Percentiles rank a stretch among this genome's conserved stretches.
Evolutionary conservation across 2,329 filamentous ascomycete species (phyloP).

Genomic region (Epichloe baconii): DNA sequence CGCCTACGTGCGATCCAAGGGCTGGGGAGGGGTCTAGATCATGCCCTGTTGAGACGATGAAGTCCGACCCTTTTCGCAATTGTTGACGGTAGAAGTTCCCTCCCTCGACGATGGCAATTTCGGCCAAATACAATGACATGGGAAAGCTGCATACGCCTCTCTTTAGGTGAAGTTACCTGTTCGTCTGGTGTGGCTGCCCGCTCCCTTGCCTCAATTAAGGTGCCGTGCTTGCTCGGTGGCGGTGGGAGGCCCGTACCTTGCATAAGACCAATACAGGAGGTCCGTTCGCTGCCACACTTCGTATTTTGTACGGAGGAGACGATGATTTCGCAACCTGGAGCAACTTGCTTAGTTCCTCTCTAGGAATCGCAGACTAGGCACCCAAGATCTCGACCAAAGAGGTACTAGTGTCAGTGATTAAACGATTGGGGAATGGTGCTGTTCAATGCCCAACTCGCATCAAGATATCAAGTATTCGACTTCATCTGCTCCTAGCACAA

Average conservation of each 20-base stretch:
- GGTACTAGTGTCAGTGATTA: no score
- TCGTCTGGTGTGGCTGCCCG: slow-evolving; percentile 1
- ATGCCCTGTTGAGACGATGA: no score
- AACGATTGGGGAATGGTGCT: no score
- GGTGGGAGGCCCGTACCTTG: background rate
- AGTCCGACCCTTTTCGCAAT: no score
- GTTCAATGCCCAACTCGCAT: no score
- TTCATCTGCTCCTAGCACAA: background rate
- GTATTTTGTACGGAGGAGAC: background rate
- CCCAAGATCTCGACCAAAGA: no score
- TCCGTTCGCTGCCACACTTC: background rate
- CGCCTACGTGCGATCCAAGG: background rate
- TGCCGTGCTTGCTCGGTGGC: background rate
- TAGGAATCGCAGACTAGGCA: no score
- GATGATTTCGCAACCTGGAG: background rate
- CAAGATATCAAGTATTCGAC: background rate
- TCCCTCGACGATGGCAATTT: background rate
- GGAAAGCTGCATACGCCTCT: background rate
- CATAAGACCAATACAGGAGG: background rate
- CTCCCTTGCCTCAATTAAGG: background rate
- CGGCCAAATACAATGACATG: background rate
- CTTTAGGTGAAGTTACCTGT: background rate
- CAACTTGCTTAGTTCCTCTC: no score
- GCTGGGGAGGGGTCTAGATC: no score
- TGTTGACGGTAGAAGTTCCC: no score